Conservation (phyloP, 1,284 basidiomycete genomes). For the Irpex sp. region DNA sequence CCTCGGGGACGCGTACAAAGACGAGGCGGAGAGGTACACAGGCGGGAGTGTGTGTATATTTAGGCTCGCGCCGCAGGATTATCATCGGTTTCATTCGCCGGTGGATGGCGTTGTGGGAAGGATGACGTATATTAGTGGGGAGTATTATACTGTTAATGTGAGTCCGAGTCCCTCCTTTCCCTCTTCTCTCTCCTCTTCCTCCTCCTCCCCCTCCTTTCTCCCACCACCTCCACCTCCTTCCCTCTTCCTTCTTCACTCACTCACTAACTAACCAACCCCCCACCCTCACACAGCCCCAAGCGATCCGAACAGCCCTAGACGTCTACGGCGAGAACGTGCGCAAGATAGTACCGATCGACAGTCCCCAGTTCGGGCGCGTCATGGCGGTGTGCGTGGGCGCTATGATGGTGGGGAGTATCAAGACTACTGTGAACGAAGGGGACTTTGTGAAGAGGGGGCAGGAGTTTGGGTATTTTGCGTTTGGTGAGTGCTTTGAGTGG, state of each 20-base stretch:
- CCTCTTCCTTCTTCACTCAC: too few species aligned
- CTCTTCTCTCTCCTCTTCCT: constrained; percentile 2
- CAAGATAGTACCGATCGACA: constrained; percentile 88
- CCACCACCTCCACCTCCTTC: too few species aligned
- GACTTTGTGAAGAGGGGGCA: constrained; percentile 78
- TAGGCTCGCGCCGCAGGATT: constrained; percentile 93
- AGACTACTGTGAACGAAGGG: constrained; percentile 83
- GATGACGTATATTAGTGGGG: constrained; percentile 79
- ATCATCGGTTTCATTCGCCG: constrained; percentile 94
- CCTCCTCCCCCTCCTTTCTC: too few species aligned
- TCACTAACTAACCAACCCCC: too few species aligned
- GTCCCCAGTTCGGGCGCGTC: constrained; percentile 81
- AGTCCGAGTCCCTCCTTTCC: constrained; percentile 23
- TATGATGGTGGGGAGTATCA: constrained; percentile 93
- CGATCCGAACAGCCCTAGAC: constrained; percentile 78
- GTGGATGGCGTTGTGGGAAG: constrained; percentile 82
- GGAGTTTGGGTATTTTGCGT: constrained; percentile 93
- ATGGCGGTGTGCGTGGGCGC: constrained; percentile 89
- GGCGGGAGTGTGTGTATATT: constrained; percentile 86
- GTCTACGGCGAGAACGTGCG: constrained; percentile 94
- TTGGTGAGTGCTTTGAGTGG: constrained; percentile 68
- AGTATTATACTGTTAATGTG: constrained; percentile 93
- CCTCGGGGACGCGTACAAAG: constrained; percentile 76
- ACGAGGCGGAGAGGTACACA: constrained; percentile 64
- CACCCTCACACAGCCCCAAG: constrained; percentile 63